phyloP scores from a whole-genome alignment of 108 stramenopile species.

The Skeletonema potamos region DNA sequence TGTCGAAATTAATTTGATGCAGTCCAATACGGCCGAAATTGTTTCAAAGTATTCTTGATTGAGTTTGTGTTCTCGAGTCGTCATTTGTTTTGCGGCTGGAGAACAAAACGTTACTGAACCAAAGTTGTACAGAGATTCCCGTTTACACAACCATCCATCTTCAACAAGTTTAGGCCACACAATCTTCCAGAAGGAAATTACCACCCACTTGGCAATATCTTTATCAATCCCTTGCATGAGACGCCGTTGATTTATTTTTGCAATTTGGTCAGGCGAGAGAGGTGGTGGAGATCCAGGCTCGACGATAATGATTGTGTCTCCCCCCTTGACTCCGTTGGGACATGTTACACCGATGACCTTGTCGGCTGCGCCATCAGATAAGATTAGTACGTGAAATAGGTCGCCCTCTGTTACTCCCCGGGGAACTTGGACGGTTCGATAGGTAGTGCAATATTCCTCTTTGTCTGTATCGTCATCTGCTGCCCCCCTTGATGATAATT shows the following conservation, averaged over 20 bases:
- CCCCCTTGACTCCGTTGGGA: constrained; percentile 17
- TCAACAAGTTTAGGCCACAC: constrained; percentile 11
- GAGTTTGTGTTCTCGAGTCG: not conserved
- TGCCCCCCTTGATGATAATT: not conserved
- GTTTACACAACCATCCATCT: constrained; percentile 13
- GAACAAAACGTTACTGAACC: constrained; percentile 17
- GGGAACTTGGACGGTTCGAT: constrained; percentile 23
- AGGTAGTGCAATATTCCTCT: not conserved
- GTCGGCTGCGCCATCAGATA: too few relatives aligned
- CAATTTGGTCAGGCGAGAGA: constrained; percentile 20
- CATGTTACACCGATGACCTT: constrained; percentile 21
- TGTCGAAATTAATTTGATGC: not conserved
- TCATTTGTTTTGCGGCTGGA: not conserved
- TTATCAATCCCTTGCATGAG: constrained; percentile 5
- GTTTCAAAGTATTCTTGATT: constrained; percentile 10
- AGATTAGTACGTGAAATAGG: constrained; percentile 25
- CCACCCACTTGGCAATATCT: not conserved
- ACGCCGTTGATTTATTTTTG: constrained; percentile 10
- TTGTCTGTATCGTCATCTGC: not conserved
- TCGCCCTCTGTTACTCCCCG: constrained; percentile 13
- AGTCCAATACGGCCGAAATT: constrained; percentile 3
- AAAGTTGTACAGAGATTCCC: constrained; percentile 19
- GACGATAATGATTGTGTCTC: constrained; percentile 24
- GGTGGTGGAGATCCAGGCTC: constrained; percentile 18
- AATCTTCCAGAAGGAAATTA: constrained; percentile 22